Conservation (phyloP, 371 early-diverging fungal species). For the Mucor irregularis region DNA sequence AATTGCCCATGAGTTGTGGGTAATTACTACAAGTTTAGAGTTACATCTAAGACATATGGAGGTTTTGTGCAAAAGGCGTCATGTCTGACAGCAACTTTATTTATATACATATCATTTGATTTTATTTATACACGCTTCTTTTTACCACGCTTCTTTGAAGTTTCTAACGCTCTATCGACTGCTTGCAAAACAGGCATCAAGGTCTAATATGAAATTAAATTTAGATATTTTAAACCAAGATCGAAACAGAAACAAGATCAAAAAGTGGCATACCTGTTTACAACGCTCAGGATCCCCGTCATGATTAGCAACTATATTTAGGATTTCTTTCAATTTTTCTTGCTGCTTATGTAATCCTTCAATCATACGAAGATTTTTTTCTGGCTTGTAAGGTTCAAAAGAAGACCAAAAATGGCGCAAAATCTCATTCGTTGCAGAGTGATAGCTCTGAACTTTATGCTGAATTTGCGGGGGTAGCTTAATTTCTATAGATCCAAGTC, state of each 20-base stretch:
- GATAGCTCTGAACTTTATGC: slow-evolving; percentile 53
- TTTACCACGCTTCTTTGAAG: slow-evolving; percentile 54
- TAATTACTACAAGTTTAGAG: too few relatives aligned
- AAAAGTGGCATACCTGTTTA: slow-evolving; percentile 30
- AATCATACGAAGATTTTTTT: slow-evolving; percentile 57
- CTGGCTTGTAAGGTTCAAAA: slow-evolving; percentile 47
- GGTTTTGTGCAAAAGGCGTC: background rate
- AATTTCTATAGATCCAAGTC: slow-evolving; percentile 24
- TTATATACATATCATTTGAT: background rate
- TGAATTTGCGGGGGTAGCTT: slow-evolving; percentile 47
- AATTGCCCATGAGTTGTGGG: too few relatives aligned
- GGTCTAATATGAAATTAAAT: slow-evolving; percentile 31
- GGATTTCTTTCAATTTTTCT: slow-evolving; percentile 47
- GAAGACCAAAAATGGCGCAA: slow-evolving; percentile 69
- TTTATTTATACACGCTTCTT: slow-evolving; percentile 27
- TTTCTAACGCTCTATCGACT: slow-evolving; percentile 52
- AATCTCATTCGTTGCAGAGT: slow-evolving; percentile 64
- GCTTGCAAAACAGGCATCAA: slow-evolving; percentile 48
- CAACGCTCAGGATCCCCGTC: slow-evolving; percentile 37
- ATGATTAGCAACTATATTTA: slow-evolving; percentile 31
- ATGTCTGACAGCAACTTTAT: background rate
- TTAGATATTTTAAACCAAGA: background rate
- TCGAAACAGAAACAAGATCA: too few relatives aligned
- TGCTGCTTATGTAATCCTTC: slow-evolving; percentile 53
- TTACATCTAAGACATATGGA: background rate